Conservation (phyloP, 2,329 filamentous ascomycete species). For the Arthrobotrys musiformis region DNA sequence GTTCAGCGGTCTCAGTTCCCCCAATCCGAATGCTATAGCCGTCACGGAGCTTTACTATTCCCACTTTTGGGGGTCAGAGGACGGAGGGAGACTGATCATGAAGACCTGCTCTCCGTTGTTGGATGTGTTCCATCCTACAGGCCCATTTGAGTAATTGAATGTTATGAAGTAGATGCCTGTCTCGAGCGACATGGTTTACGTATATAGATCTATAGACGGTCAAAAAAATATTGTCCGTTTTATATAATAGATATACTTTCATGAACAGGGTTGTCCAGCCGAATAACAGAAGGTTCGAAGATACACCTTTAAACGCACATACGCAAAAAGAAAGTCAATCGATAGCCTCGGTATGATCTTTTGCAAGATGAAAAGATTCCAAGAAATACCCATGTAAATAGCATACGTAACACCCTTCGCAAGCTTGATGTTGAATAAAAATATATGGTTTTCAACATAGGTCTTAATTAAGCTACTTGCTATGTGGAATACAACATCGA, state of each 20-base stretch:
- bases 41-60: slow-evolving; percentile 31
- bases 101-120: slow-evolving; percentile 27
- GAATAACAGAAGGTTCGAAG: no score
- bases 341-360: no score
- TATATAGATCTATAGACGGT: not conserved
- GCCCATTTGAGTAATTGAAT: slow-evolving; percentile 32
- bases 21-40: slow-evolving; percentile 4
- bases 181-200: slow-evolving; percentile 16
- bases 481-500: no score
- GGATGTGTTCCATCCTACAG: slow-evolving; percentile 20
- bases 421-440: no score
- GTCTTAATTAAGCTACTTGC: no score
- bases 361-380: no score
- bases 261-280: no score
- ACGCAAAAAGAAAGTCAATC: no score
- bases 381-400: no score
- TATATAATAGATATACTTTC: not conserved
- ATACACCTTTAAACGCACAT: no score
- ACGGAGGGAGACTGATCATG: slow-evolving; percentile 25
- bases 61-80: slow-evolving; percentile 17
- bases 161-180: slow-evolving; percentile 29
- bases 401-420: no score
- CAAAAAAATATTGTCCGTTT: not conserved
- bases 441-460: no score
- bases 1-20: slow-evolving; percentile 19